Base-by-base conservation (phyloP, 768 basidiomycete genomes). In the Fomitopsis serialis region DNA sequence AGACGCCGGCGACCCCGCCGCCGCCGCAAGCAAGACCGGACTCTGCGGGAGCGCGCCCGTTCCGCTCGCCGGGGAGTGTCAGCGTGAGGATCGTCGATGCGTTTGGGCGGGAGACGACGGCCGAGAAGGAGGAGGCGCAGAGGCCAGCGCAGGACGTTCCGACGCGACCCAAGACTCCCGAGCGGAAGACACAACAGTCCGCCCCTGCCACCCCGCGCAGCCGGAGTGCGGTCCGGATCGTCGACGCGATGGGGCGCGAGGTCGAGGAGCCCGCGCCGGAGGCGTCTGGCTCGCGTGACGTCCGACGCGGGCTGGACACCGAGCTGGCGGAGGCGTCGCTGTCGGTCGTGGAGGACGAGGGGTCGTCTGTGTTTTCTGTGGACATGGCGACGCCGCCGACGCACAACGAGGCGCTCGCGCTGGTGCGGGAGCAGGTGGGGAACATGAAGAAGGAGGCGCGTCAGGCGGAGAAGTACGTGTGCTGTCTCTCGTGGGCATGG, bases 191-290 rank as follows among this genome's bases (percentile, higher is more conserved):
- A 53, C 52, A 22, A 58, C 56, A 56, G 53, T 65, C 70, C 53
- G 44, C 44, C 49, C 24, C 52, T 23, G 62, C 47, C 9, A 58
- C 67, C 48, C 65, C 61, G 12, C 55, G 58, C 2, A 56, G 59
- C 48, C 75, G 65, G 59, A 78, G 72, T 56, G 61, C 66, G 23
- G 72, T 88, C 47, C 78, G 84, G 42, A 69, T 89, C 32, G 76
- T 87, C 40, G 87, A 90, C 63, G 83, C 83, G 5, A 82, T 85
- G 78, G 87, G 86, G 8, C 76, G 72, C 49, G 80, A 83, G 58
- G 71, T 86, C 15, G 73, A 77, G 50, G 55, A 55, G 4, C 35
- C 54, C 21, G 42, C 10, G 27, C 19, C 19, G 37, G 37, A 4
- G 11, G 29, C 37, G 7, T 40, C 37, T 19, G 19, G 37, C 15